Evolutionary conservation across 2,329 filamentous ascomycete species (phyloP), one percentile per base, ranked within the genome.

Genomic region (Dactylellina parvicollis): DNA sequence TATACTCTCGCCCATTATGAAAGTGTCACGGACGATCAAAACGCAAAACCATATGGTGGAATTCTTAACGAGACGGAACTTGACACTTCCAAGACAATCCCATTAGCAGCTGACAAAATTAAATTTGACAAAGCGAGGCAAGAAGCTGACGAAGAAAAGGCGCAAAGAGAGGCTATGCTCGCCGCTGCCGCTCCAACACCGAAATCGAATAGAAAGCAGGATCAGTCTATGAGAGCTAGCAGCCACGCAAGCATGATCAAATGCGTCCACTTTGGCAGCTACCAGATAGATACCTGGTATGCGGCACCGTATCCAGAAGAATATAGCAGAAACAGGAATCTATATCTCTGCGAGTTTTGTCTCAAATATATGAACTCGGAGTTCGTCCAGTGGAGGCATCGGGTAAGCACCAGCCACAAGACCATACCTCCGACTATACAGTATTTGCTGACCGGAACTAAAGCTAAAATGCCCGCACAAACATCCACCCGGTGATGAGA

Each of bases 271-370:
- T 98, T 99, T 82, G 95, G 95, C 47, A 92, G 92, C 56, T 96
- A 90, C 85, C 95, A 99, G 81, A 99, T 99, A 77, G 95, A 99
- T 80, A 99, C 95, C 2, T 98, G 95, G 93, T 97, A 99, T 82
- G 94, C 95, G 28, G 95, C 95, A 38, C 96, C 95, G 10, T 99
- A 99, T 80, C 95, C 95, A 0, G 95, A 97, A 80, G 95, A 99
- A 81, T 99, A 99, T 83, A 98, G 92, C 80, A 89, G 94, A 75
- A 98, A 99, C 79, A 89, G 92, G 28, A 91, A 96, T 36, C 86
- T 99, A n/a, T 98, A 96, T 81, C 98, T 99, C 75, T 99, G 95
- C 84, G 96, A 99, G 81, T 99, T 98, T 81, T 99, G 95, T 80
- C 85, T 99, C 72, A 99, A 98, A 82, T 99, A 99, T 83, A 97